Conservation (phyloP, 495 filamentous ascomycete genomes). For the Elaphomyces granulatus region DNA sequence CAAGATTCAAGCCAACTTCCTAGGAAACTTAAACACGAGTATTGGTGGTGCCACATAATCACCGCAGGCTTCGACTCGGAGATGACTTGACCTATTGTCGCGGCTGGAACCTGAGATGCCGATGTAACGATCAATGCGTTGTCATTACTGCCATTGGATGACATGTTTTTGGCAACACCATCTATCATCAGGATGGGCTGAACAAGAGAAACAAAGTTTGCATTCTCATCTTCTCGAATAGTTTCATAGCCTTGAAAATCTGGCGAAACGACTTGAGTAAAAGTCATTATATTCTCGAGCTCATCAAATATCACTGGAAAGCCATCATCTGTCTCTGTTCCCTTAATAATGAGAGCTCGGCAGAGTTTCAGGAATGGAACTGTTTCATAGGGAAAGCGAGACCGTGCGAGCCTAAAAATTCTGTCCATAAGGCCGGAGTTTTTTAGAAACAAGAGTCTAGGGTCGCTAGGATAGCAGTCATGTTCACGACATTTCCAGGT, state of each 20-base stretch:
- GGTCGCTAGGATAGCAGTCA: constrained; percentile 27
- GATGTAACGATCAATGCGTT: constrained; percentile 27
- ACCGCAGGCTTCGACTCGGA: constrained; percentile 51
- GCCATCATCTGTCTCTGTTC: constrained; percentile 33
- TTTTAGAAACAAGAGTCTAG: constrained; percentile 37
- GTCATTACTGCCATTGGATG: constrained; percentile 9
- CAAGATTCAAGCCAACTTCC: constrained; percentile 55
- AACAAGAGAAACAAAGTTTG: constrained; percentile 39
- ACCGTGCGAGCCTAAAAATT: constrained; percentile 46
- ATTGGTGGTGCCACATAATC: constrained; percentile 52
- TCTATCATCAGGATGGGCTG: constrained; percentile 30
- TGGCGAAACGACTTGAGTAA: constrained; percentile 56
- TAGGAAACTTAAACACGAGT: constrained; percentile 64
- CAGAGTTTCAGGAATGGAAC: constrained; percentile 61
- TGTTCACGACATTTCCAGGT: constrained; percentile 19
- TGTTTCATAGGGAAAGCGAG: constrained; percentile 77
- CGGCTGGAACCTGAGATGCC: constrained; percentile 36
- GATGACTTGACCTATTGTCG: constrained; percentile 56
- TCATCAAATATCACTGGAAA: constrained; percentile 36
- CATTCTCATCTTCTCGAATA: constrained; percentile 71
- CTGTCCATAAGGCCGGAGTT: constrained; percentile 39
- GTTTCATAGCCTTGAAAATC: constrained; percentile 56
- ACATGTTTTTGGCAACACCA: constrained; percentile 10
- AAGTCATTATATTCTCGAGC: constrained; percentile 47
- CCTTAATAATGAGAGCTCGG: constrained; percentile 33